Base-by-base conservation (phyloP, 1,139 yeast genomes). In the Yarrowia galli region DNA sequence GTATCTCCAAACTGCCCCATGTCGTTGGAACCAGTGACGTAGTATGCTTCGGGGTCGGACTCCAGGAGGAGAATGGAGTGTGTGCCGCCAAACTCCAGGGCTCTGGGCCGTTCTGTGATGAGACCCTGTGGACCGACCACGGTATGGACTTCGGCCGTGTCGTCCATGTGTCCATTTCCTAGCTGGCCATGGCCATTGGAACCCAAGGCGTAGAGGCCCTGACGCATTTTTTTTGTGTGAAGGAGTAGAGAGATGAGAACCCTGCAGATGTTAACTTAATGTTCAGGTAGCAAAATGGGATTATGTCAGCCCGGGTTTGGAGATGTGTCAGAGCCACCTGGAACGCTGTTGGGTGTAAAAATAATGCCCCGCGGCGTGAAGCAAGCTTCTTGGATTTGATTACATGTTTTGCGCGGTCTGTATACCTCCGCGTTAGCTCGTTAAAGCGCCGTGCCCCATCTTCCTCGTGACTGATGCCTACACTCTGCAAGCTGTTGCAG, bases 171-270 rank as follows among this genome's bases (percentile, higher is more conserved):
- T 0, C 83, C 84, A 2, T 85, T 76, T 1, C 98, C 98, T 65
- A 93, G 81, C 75, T 93, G 98, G 68, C 78, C 86, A 61, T 78
- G 81, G 1, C 97, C 97, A 78, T 93, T 93, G 1, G 97, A 92
- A 0, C 98, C 98, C 76, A 96, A 87, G 0, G 85, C 80, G 46
- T 80, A 79, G 36, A 61, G 66, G 46, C 66, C 66, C 46, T 58
- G 49, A 20, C 40, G 51, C 64, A 58, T 58, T 42, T 58, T 40
- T 38, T 56, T 23, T 8, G 51, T 42, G 18, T 54, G 61, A 25
- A 54, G 61, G 64, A 58, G 64, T 32, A 18, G 32, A 28, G 51
- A 40, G 64, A 58, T 58, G 64, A 58, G 64, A 58, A 43, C 64
- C 64, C 51, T 58, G 64, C 64, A 43, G 64, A 58, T 43, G 36